Conservation (phyloP, 257 asterid species). For the Solanum lignicaule region DNA sequence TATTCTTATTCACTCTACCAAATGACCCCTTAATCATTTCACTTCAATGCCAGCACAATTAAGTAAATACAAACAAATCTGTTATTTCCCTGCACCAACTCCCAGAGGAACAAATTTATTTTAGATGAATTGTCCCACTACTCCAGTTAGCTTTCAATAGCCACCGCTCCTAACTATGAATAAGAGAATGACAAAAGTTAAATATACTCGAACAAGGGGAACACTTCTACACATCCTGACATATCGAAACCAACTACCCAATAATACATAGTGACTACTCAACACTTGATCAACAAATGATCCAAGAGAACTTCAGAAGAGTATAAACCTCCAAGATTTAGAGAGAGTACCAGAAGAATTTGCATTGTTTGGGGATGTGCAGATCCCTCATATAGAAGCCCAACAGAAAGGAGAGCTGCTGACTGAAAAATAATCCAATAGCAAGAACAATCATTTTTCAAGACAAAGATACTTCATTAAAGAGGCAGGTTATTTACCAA, state of each 20-base stretch:
- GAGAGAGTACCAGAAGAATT: conserved; percentile 70
- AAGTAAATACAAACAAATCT: background rate
- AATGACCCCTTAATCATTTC: background rate
- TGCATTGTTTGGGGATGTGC: conserved; percentile 98
- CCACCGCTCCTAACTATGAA: background rate
- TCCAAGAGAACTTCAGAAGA: background rate
- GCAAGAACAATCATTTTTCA: background rate
- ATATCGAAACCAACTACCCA: background rate
- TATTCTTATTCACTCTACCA: background rate
- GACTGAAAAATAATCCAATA: conserved; percentile 32
- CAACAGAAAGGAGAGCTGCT: conserved; percentile 86
- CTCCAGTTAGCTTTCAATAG: background rate
- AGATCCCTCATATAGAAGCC: conserved; percentile 93
- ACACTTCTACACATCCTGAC: background rate
- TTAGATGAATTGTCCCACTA: background rate
- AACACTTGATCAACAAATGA: background rate
- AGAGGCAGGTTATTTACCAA: background rate
- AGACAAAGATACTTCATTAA: conserved; percentile 3
- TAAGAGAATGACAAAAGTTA: background rate
- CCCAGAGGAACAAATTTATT: background rate
- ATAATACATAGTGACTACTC: background rate
- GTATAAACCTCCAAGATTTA: background rate
- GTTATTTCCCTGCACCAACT: background rate
- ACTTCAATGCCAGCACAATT: background rate
- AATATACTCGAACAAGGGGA: background rate